Base-by-base conservation (phyloP, 140 eudicot genomes). In the Ambrosia hybrid region DNA sequence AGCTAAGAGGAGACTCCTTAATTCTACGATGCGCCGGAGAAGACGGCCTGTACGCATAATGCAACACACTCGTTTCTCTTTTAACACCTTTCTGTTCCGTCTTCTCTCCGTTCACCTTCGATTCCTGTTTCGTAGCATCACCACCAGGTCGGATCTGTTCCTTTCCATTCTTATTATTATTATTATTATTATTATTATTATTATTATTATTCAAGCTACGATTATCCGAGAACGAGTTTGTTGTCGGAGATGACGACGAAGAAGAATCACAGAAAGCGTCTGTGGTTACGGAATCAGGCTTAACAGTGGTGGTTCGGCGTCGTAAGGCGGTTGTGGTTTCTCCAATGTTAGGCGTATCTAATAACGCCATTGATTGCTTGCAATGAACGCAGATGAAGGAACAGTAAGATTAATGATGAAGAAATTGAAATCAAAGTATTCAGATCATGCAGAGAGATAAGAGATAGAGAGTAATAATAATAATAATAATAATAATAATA, bases 1-100 rank as follows among this genome's bases (percentile, higher is more conserved):
- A 92, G 67, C 98, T 92, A 48, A 92, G 95, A 41, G 98, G 98
- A 76, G 90, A 83, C 84, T 92, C 98, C 59, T 81, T 92, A 51
- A 69, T 84, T 46, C 80, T 81, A 41, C 89, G 82, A 61, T 92
- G 98, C 78, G 98, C 98, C 8, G 96, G 96, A 65, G 92, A 80
- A 6, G 92, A 85, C 21, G 96, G 83, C 62, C 98, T 79, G 69
- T 81, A 85, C 66, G 80, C 78, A 63, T 73, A 89, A 72, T 72
- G 78, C 64, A 56, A 58, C 10, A 57, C 62, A 71, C 52, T 43
- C 60, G 66, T 60, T 6, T 62, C 30, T 36, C 70, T 60, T 59
- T 15, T n/a, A n/a, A 9, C 59, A 36, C 21, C 71, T 12, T 55
- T 41, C 56, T 58, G 57, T 3, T 55, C 64, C 12, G 6, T 61